Conservation (phyloP, 345 rosid species). For the Reutealis trisperma region DNA sequence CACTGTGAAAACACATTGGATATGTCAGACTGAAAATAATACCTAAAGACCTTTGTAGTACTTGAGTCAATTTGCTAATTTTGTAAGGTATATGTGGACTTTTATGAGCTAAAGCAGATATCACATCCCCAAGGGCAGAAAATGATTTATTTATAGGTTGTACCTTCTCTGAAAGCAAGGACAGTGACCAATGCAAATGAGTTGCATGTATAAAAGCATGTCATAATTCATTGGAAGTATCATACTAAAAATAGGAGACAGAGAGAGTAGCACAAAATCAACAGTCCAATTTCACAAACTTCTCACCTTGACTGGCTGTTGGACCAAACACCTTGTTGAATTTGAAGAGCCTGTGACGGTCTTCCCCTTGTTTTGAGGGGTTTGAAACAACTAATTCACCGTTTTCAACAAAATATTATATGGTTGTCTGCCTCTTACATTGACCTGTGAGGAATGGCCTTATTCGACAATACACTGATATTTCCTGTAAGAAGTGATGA, state of each 20-base stretch:
- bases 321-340: constrained; percentile 90
- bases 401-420: constrained; percentile 80
- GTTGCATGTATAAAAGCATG: constrained; percentile 5
- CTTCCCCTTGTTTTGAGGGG: constrained; percentile 83
- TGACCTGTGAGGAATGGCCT: constrained; percentile 93
- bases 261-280: background rate
- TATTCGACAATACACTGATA: constrained; percentile 92
- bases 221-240: constrained; percentile 1
- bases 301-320: constrained; percentile 77
- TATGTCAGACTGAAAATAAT: constrained; percentile 19
- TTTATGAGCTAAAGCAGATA: constrained; percentile 87
- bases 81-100: constrained; percentile 84
- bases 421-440: constrained; percentile 63
- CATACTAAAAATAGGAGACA: background rate
- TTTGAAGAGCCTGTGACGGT: constrained; percentile 71
- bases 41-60: constrained; percentile 97
- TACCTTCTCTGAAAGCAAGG: constrained; percentile 68
- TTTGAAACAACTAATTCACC: constrained; percentile 89
- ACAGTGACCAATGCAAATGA: background rate
- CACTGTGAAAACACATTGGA: background rate
- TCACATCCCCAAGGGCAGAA: constrained; percentile 95
- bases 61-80: constrained; percentile 98
- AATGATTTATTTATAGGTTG: constrained; percentile 94
- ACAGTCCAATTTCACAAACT: background rate
- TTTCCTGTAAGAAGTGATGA: constrained; percentile 54